Percentiles rank a stretch among this genome's conserved stretches.
phyloP scores from a whole-genome alignment of 1,284 basidiomycete genomes.

The Apiotrichum akiyoshidainum region DNA sequence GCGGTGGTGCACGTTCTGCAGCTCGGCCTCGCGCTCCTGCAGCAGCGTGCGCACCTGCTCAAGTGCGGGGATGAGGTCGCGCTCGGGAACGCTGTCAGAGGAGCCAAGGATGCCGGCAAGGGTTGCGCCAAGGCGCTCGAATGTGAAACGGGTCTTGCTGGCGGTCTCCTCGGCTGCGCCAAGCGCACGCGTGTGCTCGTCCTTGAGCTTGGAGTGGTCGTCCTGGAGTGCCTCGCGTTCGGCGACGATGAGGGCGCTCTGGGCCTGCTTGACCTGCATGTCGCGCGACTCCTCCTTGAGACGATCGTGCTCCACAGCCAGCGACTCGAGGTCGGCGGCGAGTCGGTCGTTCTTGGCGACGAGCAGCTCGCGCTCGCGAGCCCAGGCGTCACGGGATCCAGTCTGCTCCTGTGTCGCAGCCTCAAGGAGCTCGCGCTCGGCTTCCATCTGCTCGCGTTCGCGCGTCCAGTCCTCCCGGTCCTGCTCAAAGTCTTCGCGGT shows the following conservation, averaged over 20 bases:
- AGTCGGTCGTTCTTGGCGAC: constrained; percentile 2
- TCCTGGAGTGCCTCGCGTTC: background rate
- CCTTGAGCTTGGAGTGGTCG: background rate
- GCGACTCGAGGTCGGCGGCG: constrained; percentile 1
- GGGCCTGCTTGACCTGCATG: background rate
- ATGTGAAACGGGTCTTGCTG: background rate
- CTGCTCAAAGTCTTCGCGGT: background rate
- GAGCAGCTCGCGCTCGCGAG: constrained; percentile 1
- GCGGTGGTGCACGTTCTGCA: constrained; percentile 53
- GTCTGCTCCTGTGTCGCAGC: background rate
- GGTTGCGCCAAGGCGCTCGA: constrained; percentile 1
- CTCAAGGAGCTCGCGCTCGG: constrained; percentile 2
- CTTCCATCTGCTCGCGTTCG: background rate
- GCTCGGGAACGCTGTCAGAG: background rate
- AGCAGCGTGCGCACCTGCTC: constrained; percentile 48
- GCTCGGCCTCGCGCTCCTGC: constrained; percentile 55
- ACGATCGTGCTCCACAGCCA: constrained; percentile 2
- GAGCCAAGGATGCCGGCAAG: constrained; percentile 9
- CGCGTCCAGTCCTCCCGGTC: background rate
- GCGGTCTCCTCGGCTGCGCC: background rate
- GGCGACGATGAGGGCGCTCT: background rate
- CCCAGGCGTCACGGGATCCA: background rate
- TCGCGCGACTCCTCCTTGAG: constrained; percentile 4
- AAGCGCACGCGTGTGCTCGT: constrained; percentile 2
- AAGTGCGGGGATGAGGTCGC: constrained; percentile 17